These are phyloP conservation scores for Cystobasidium pallidum DNA, from an alignment of 1,284 basidiomycete species.

Conservation along the genomic window DNA sequence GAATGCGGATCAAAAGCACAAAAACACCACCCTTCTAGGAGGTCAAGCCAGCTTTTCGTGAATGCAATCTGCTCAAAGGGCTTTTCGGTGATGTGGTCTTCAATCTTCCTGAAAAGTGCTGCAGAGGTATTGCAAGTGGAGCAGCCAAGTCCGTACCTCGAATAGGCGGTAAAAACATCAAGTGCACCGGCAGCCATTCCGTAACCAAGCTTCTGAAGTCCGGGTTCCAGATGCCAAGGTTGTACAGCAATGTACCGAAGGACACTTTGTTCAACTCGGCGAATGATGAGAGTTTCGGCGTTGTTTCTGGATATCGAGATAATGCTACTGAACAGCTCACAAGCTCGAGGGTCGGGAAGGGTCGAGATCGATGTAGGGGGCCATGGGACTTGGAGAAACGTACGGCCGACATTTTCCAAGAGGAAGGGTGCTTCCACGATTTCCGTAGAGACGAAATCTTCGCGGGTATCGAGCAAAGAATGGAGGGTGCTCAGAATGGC, in stretches of 20 bases:
- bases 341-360: slow-evolving; percentile 7
- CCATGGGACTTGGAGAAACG: slow-evolving; percentile 38
- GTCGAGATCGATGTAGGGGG: slow-evolving; percentile 3
- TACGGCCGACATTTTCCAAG: slow-evolving; percentile 23
- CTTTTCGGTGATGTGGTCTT: background rate
- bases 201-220: slow-evolving; percentile 2
- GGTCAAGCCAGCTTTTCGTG: slow-evolving; percentile 29
- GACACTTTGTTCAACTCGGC: slow-evolving; percentile 26
- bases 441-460: slow-evolving; percentile 40
- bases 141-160: slow-evolving; percentile 31
- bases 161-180: slow-evolving; percentile 21
- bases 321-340: slow-evolving; percentile 18
- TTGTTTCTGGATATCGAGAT: slow-evolving; percentile 21
- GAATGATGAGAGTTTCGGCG: slow-evolving; percentile 32
- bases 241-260: slow-evolving; percentile 36
- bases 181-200: slow-evolving; percentile 7
- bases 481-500: slow-evolving; percentile 5
- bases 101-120: slow-evolving; percentile 28
- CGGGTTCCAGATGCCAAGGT: slow-evolving; percentile 23
- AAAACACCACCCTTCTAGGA: slow-evolving; percentile 28
- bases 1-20: slow-evolving; percentile 43
- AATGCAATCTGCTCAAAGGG: slow-evolving; percentile 7
- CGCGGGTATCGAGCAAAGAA: slow-evolving; percentile 20
- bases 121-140: slow-evolving; percentile 15
- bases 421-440: slow-evolving; percentile 29